These are phyloP conservation scores for Talaromyces sp. DNA, from an alignment of 2,329 filamentous ascomycete species.

Conservation along the genomic window DNA sequence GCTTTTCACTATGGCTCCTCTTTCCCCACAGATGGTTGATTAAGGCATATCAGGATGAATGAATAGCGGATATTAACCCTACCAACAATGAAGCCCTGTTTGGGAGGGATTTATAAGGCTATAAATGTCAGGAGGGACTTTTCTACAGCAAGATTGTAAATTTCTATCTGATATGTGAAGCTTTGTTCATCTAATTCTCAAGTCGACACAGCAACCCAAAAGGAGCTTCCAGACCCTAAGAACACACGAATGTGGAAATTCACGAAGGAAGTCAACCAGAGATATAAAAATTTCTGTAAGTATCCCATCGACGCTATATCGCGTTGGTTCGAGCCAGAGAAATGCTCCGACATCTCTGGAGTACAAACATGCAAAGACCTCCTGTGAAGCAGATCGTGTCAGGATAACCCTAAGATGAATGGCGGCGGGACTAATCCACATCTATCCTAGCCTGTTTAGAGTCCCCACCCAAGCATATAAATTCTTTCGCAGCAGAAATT, in stretches of 20 bases:
- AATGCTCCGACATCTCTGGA: background rate
- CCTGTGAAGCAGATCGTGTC: background rate
- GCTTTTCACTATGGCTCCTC: no score
- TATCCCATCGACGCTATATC: background rate
- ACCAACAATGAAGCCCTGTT: background rate
- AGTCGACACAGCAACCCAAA: background rate
- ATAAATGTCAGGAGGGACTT: background rate
- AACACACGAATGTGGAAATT: background rate
- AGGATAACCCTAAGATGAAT: background rate
- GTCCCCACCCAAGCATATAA: conserved; percentile 20
- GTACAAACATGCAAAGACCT: background rate
- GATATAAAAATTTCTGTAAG: background rate
- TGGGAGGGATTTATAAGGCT: background rate
- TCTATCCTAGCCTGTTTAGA: background rate
- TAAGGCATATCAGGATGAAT: no score
- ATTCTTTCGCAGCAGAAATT: background rate
- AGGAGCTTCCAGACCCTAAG: background rate
- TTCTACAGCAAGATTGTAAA: background rate
- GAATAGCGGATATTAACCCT: background rate
- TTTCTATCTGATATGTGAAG: background rate
- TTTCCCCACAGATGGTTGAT: no score
- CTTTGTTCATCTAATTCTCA: background rate
- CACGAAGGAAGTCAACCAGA: background rate
- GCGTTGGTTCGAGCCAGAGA: background rate
- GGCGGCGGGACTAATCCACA: background rate